Base-by-base conservation (phyloP, 495 filamentous ascomycete species). In the Lophium mytilinum region DNA sequence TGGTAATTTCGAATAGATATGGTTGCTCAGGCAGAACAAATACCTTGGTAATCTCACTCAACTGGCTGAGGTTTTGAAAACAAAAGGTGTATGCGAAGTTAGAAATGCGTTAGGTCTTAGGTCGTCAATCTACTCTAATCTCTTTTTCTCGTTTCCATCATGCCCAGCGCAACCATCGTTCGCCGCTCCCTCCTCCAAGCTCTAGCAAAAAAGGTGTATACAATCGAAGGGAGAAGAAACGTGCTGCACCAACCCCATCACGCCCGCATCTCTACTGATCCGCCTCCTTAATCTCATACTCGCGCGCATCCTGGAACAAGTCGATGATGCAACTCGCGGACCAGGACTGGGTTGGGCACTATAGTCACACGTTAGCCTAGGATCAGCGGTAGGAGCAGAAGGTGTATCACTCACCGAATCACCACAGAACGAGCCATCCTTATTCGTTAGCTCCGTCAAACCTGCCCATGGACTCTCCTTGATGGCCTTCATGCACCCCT, bases 291-390 rank as follows among this genome's bases (percentile, higher is more conserved):
- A 54, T 18, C 52, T 61, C 65, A 52, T 79, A 68, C 62, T 77
- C 73, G 46, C 75, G 81, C 39, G 90, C 90, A 69, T 98, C 93
- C 70, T 94, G 88, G 68, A 93, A 97, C 43, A 99, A 66, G 71
- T 99, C 93, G 64, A 99, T 87, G 62, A 97, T 72, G 67, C 93
- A 97, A 9, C 88, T 85, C 0, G 94, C 84, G 18, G 89, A 95
- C 93, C 93, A 99, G 9, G 92, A 85, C 68, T 99, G 93, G 1
- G 92, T 96, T 14, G 93, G 93, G 33, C 84, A 91, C 84, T 88
- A 56, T 1, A 50, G 14, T 8, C 14, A 34, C 35, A 47, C 45
- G 62, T 72, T 41, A 73, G 69, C 45, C 53, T 60, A 1, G 11
- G 9, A 56, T 14, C 18, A 48, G 21, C 8, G 45, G 9, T 48